Evolutionary conservation across 345 rosid species (phyloP), one percentile per base, ranked within the genome.

Genomic region (Lepidium didymum): DNA sequence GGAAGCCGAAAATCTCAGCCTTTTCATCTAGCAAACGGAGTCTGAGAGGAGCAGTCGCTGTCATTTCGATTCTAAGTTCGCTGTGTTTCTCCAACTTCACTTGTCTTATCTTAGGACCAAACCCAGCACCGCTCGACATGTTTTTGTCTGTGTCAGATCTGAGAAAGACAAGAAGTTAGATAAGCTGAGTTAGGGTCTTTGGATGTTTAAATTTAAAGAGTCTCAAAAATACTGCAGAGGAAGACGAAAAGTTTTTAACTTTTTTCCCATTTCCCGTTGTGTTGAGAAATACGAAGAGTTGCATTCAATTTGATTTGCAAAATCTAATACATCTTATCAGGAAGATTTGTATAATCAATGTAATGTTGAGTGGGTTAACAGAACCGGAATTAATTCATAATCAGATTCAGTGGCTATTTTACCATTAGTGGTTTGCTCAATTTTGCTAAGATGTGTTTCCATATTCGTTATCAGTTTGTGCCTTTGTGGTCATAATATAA

Each of bases 1-100:
- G 86, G 36, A 85, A 81, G 58, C 96, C 95, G 35, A 79, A 92
- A 61, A 92, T 87, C 78, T 89, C 96, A 16, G 88, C 95, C 2
- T 76, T 80, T 57, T 95, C 96, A 58, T 82, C 67, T 55, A 92
- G 78, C 41, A 92, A 66, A 21, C 95, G 81, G 50, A 89, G 83
- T 40, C 81, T 87, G 11, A 87, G 84, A 12, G 88, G 81, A 25
- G 11, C 41, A 59, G 0, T 10, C 73, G 38, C 10, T 14, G 14
- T 4, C n/a, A 61, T 19, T 41, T 33, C 0, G n/a, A 61, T 41
- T 25, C 61, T 70, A 1, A 33, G 15, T 21, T 53, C 62, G 41
- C n/a, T 43, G 5, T 61, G 45, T 14, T 19, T 21, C 44, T 51
- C 5, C 3, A 41, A 61, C 11, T 2, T 31, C 4, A 70, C 65